Percentiles rank a stretch among this genome's conserved stretches.
Evolutionary conservation across 352 stramenopile genomes (phyloP).

Genomic region (Ophiocytium majus): DNA sequence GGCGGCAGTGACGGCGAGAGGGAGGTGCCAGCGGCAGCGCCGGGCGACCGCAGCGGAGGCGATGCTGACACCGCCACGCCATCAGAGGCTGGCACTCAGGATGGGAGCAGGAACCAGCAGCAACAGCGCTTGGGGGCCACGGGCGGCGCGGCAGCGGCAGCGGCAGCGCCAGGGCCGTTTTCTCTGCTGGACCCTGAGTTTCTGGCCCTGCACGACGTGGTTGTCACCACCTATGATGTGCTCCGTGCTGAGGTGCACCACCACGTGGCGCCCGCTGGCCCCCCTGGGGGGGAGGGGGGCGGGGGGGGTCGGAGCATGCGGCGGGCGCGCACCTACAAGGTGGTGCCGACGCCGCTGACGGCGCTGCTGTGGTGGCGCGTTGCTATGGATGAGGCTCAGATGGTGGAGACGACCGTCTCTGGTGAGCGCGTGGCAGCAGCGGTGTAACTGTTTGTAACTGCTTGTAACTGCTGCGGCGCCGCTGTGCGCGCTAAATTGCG

Average conservation of each 20-base stretch:
- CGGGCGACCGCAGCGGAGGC: no score
- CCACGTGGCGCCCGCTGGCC: slow-evolving; percentile 11
- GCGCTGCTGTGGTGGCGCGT: slow-evolving; percentile 76
- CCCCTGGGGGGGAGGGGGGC: background rate
- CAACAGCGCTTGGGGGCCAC: no score
- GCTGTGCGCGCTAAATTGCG: no score
- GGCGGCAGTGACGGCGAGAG: no score
- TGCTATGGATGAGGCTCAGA: slow-evolving; percentile 81
- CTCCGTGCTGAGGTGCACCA: slow-evolving; percentile 59
- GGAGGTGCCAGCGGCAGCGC: no score
- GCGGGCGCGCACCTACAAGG: slow-evolving; percentile 27
- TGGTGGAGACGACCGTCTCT: slow-evolving; percentile 69
- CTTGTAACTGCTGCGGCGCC: no score
- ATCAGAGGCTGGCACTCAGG: no score
- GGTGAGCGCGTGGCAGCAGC: slow-evolving; percentile 18
- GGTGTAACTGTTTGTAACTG: no score
- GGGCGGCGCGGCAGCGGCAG: no score
- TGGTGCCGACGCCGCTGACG: slow-evolving; percentile 71
- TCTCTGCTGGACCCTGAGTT: slow-evolving; percentile 42
- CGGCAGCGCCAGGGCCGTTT: slow-evolving; percentile 24
- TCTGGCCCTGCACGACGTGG: slow-evolving; percentile 71
- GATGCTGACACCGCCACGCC: no score
- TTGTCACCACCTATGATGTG: slow-evolving; percentile 79
- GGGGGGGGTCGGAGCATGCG: slow-evolving; percentile 25
- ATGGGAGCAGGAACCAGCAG: no score